phyloP scores from a whole-genome alignment of 2,329 filamentous ascomycete genomes.

The Curvularia spicifera region DNA sequence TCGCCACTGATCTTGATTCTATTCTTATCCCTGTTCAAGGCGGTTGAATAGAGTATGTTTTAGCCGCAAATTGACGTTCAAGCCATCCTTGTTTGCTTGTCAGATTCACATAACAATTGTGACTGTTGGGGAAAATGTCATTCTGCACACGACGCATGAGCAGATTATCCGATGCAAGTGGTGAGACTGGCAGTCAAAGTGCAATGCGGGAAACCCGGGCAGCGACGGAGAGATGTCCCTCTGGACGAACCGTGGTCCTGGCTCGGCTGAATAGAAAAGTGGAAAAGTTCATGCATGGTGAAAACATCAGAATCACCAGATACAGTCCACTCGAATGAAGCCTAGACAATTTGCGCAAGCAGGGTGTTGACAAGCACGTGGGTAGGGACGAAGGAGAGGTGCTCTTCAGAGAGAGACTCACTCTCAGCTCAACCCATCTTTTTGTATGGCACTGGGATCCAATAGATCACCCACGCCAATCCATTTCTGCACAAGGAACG shows the following conservation, averaged over 20 bases:
- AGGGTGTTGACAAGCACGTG: neutral
- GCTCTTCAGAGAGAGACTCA: constrained; percentile 1
- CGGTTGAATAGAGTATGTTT: constrained; percentile 24
- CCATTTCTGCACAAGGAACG: constrained; percentile 58
- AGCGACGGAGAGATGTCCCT: neutral
- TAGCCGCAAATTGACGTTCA: constrained; percentile 37
- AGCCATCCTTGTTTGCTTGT: constrained; percentile 19
- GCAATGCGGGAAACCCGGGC: constrained; percentile 6
- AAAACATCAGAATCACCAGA: constrained; percentile 3
- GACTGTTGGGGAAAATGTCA: neutral
- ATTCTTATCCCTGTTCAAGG: constrained; percentile 29
- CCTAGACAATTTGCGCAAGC: neutral
- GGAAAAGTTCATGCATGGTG: constrained; percentile 2
- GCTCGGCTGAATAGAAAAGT: constrained; percentile 16
- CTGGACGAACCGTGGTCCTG: constrained; percentile 12
- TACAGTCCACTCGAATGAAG: neutral
- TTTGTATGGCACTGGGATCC: constrained; percentile 9
- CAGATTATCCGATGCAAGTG: constrained; percentile 15
- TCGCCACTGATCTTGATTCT: constrained; percentile 18
- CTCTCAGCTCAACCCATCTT: constrained; percentile 6
- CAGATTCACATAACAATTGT: neutral
- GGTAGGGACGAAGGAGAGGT: neutral
- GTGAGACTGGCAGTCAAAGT: constrained; percentile 10
- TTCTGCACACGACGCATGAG: constrained; percentile 1
- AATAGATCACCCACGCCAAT: constrained; percentile 48